Evolutionary conservation across 2,329 filamentous ascomycete species (phyloP), one percentile per base, ranked within the genome.

Genomic region (Botryotinia narcissicola): DNA sequence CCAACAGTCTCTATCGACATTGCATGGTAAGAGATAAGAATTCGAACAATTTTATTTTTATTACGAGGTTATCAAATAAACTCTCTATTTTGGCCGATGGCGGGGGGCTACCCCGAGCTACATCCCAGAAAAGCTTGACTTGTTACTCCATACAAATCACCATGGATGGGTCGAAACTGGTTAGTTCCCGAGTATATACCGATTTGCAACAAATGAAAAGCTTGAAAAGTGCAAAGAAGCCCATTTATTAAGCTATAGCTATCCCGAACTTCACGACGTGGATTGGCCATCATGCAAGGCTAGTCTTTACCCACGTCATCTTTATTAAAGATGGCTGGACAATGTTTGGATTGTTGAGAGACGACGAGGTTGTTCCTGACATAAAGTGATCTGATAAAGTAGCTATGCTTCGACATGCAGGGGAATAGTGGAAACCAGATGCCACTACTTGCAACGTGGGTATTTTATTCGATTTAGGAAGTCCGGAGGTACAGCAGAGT

Each of bases 261-360:
- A 18, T 68, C n/a, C 18, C 25, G 3, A 44, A 20, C 4, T 29
- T 42, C 37, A 20, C 35, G 37, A 54, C 5, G 48, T 35, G 48
- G 46, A 42, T 54, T 40, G n/a, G n/a, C 46, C 35, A 22, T 25
- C 37, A 40, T 40, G 64, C 35, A 51, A 48, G 64, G 51, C 32
- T n/a, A 37, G 22, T 40, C 7, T 3, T 18, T 10, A 42, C 66
- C 37, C 66, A 69, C 35, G 48, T 42, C 66, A 42, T 57, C 48
- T 18, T 37, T 51, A 68, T 40, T 29, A 68, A 57, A 68, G 64
- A 57, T 68, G 35, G 64, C 64, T 29, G 64, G 40, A 42, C 32
- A 54, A 16, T 68, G 16, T 10, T 68, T 68, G 40, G 9, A 51
- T 29, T 54, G 22, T 40, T 29, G 64, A n/a, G 46, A 35, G 64